Conservation (phyloP, 805 yeast genomes). For the Candida mattraensis region DNA sequence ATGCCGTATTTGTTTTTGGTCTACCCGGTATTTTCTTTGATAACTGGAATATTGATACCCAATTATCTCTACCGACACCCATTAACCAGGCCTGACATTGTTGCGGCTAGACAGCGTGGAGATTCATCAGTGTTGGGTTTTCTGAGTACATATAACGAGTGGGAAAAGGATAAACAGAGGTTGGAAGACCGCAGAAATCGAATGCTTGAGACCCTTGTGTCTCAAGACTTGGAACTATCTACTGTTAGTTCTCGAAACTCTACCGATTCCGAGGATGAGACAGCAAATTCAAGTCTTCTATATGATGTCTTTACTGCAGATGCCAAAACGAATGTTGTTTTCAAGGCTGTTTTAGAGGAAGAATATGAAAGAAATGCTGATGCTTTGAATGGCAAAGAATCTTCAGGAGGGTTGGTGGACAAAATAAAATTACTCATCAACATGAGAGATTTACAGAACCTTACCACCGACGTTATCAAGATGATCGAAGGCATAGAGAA, state of each 20-base stretch:
- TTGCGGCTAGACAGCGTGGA: constrained; percentile 50
- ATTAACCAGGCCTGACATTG: constrained; percentile 42
- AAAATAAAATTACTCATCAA: constrained; percentile 51
- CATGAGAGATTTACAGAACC: constrained; percentile 71
- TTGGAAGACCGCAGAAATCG: constrained; percentile 9
- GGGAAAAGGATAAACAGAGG: constrained; percentile 17
- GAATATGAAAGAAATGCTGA: constrained; percentile 9
- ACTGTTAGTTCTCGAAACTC: constrained; percentile 18
- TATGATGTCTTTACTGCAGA: constrained; percentile 21
- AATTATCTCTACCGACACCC: constrained; percentile 74
- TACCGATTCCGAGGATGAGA: constrained; percentile 21
- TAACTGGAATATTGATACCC: constrained; percentile 64
- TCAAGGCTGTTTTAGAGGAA: constrained; percentile 16
- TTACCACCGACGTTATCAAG: constrained; percentile 54
- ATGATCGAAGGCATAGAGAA: constrained; percentile 51
- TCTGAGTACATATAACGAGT: constrained; percentile 19
- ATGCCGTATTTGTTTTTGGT: constrained; percentile 69
- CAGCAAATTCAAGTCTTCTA: constrained; percentile 10
- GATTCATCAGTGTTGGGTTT: constrained; percentile 48
- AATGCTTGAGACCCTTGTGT: constrained; percentile 11
- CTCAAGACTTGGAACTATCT: constrained; percentile 9
- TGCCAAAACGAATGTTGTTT: constrained; percentile 13
- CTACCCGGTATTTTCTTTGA: constrained; percentile 57
- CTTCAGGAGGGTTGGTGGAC: constrained; percentile 17
- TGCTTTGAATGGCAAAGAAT: constrained; percentile 5